Evolutionary conservation across 2,329 filamentous ascomycete genomes (phyloP), one percentile per base, ranked within the genome.

Genomic region (Fusarium algeriense): DNA sequence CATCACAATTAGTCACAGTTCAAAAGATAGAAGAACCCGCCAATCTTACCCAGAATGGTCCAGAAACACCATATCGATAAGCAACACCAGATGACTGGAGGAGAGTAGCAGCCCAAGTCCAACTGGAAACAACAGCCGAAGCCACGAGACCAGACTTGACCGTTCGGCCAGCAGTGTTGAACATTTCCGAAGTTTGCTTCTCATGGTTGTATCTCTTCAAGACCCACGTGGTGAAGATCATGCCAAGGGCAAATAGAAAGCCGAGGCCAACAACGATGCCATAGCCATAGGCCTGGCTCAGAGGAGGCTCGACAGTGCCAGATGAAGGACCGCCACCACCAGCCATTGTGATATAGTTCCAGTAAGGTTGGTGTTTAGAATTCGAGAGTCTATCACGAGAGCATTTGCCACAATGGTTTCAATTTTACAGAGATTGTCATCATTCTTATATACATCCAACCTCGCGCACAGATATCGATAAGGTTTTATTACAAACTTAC

Each of bases 21-120:
- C 17, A 6, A 9, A 3, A 14, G 14, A 2, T 1, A 7, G 8
- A 20, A 7, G 8, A 20, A 19, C 3, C 7, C 12, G 2, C 17
- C 10, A 2, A 50, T 8, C 67, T 13, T 30, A 70, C 67, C 87
- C 86, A 89, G 48, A 87, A 86, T 13, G 83, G 83, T 17, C 89
- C 90, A 0, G 87, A 86, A 41, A 92, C 86, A 15, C 90, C 92
- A 77, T 95, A 95, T 69, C 89, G 85, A 80, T 97, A 97, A 68
- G 93, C 93, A 20, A 97, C 92, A n/a, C 90, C 89, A 2, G 92
- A 91, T 3, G 89, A 92, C 77, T 96, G 93, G 5, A 96, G 85
- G 3, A 95, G 84, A 0, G 93, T 96, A 26, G 93, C 94, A 1
- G 93, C 94, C 94, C 94, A 97, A 0, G 94, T 97, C 94, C 95